phyloP scores from a whole-genome alignment of 305 asterid species.

The Fraxinus velutina region DNA sequence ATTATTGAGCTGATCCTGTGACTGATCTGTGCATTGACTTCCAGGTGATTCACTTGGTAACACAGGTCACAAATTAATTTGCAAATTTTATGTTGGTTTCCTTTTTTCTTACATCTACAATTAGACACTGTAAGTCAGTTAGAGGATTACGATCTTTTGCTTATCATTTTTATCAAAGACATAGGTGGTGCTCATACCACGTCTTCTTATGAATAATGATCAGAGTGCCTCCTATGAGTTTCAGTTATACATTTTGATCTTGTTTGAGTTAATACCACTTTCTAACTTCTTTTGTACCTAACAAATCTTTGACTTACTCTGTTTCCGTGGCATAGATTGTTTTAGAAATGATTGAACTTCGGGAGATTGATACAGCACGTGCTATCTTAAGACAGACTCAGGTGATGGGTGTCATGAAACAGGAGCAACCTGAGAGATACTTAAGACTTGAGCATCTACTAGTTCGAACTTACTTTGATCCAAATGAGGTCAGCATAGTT shows the following conservation, averaged over 20 bases:
- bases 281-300: background rate
- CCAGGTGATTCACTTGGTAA: background rate
- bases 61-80: background rate
- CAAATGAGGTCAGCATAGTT: constrained; percentile 62
- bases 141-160: background rate
- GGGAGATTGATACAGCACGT: constrained; percentile 98
- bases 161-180: background rate
- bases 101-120: background rate
- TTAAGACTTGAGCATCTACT: constrained; percentile 89
- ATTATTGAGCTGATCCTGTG: background rate
- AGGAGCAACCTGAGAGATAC: constrained; percentile 95
- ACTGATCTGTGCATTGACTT: background rate
- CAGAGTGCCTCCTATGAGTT: background rate
- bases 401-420: constrained; percentile 98
- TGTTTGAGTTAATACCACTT: background rate
- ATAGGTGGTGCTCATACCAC: background rate
- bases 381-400: constrained; percentile 96
- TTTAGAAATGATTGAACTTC: constrained; percentile 96
- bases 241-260: background rate
- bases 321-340: constrained; percentile 58
- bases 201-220: background rate
- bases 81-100: constrained; percentile 1
- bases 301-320: background rate
- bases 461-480: constrained; percentile 94
- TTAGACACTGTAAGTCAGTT: background rate